These are phyloP conservation scores for Escallonia rubra DNA, from an alignment of 129 eudicot species.

Conservation along the genomic window DNA sequence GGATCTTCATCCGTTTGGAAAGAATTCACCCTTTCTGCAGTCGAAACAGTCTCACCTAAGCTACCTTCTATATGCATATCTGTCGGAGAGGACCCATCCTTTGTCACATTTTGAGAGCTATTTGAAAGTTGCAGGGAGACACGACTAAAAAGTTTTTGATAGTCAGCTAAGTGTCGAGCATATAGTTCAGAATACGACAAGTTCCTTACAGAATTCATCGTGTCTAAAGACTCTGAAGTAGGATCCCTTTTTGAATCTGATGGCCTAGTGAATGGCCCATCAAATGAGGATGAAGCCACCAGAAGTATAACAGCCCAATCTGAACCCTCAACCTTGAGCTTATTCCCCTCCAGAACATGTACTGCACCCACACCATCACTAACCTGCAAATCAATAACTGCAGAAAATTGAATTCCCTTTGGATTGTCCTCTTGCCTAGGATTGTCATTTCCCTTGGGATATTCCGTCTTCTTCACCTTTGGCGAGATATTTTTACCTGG, in stretches of 20 bases:
- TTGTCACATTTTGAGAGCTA: conserved; percentile 14
- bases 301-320: conserved; percentile 47
- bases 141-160: conserved; percentile 53
- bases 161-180: conserved; percentile 60
- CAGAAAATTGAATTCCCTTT: conserved; percentile 21
- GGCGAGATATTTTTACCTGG: conserved; percentile 25
- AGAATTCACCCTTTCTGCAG: conserved; percentile 54
- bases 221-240: conserved; percentile 27
- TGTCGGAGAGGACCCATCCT: background rate
- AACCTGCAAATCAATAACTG: conserved; percentile 54
- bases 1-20: conserved; percentile 62
- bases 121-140: conserved; percentile 56
- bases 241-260: conserved; percentile 49
- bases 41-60: conserved; percentile 9
- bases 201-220: conserved; percentile 27
- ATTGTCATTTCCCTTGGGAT: conserved; percentile 33
- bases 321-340: conserved; percentile 42
- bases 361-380: conserved; percentile 29
- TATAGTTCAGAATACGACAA: conserved; percentile 44
- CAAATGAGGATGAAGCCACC: conserved; percentile 60
- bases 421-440: too few relatives aligned
- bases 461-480: conserved; percentile 5
- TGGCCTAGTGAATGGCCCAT: conserved; percentile 56
- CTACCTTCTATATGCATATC: background rate
- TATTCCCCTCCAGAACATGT: conserved; percentile 35